A percentile compares a stretch with the other conserved stretches of the same genome.
Conservation (phyloP, 2,329 filamentous ascomycete species). For the Acrodontium crateriforme region DNA sequence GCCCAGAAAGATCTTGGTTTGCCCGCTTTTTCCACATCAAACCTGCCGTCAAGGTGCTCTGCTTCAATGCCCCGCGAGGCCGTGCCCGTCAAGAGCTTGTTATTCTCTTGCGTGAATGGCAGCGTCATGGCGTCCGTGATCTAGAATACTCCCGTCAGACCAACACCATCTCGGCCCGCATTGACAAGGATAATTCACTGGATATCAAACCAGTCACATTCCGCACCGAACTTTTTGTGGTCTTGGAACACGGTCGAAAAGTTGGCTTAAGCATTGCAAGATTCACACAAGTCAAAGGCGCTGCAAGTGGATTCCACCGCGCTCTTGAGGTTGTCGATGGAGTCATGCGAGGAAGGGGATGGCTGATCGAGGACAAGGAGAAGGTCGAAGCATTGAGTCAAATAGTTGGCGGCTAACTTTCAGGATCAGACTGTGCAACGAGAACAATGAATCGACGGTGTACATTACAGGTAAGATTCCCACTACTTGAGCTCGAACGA, state of each 20-base stretch:
- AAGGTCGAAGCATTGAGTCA: constrained; percentile 31
- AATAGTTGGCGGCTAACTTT: constrained; percentile 22
- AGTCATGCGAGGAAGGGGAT: constrained; percentile 49
- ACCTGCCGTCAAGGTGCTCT: constrained; percentile 61
- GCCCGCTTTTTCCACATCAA: constrained; percentile 81
- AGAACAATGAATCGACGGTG: too few species aligned
- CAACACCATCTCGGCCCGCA: constrained; percentile 65
- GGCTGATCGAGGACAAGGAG: constrained; percentile 49
- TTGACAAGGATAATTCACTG: constrained; percentile 64
- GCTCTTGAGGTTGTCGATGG: constrained; percentile 64
- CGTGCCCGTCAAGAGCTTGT: constrained; percentile 65
- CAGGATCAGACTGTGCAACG: too few species aligned
- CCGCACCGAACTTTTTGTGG: constrained; percentile 73
- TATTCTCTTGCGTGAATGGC: constrained; percentile 64
- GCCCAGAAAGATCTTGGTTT: constrained; percentile 60
- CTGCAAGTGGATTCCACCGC: constrained; percentile 74
- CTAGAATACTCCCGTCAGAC: constrained; percentile 65
- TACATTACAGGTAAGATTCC: too few species aligned
- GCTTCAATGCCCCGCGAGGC: constrained; percentile 58
- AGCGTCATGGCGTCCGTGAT: constrained; percentile 59
- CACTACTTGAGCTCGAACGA: too few species aligned
- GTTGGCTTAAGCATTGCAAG: constrained; percentile 66
- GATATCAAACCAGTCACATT: constrained; percentile 80
- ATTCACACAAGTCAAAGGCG: constrained; percentile 83
- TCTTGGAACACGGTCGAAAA: constrained; percentile 70